Base-by-base conservation (phyloP, 495 filamentous ascomycete genomes). In the Clohesyomyces aquaticus region DNA sequence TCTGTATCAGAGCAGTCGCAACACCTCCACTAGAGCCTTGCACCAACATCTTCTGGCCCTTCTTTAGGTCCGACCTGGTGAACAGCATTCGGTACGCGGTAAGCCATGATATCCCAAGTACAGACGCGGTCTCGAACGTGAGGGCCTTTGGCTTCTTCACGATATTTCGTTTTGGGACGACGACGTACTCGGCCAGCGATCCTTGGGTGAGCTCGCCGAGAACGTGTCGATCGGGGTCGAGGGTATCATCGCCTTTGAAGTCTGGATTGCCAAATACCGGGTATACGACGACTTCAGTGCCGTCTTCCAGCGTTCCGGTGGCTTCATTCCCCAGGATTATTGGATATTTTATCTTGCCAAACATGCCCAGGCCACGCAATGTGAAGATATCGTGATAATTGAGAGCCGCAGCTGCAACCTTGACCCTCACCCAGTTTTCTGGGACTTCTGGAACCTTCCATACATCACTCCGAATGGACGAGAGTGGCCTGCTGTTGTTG, bases 21-120 rank as follows among this genome's bases (percentile, higher is more conserved):
- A 73, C 63, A 21, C 72, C 72, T 3, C 72, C 72, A 11, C 61
- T 68, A 43, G 67, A 56, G 2, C 72, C 70, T 56, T 73, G 73
- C 10, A 73, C 67, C 1, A 74, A 48, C 70, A 72, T 74, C 14
- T 28, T 62, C 55, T 74, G 73, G 9, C 72, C 65, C 11, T 59
- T 60, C 50, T 59, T 59, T 25, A 75, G 51, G 2, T 67, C 65
- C 18, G 72, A 69, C 19, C 65, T 55, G 3, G 27, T 69, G 47
- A 75, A 72, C 4, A 71, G 52, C 71, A 75, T 75, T 14, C 71
- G 58, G 29, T 69, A 75, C 28, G 66, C 69, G 6, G 72, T 75
- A n/a, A 75, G 57, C 69, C 70, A 75, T n/a, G 67, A 65, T 10
- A 72, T 61, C 4, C 73, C 71, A 19, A 75, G 56, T 8, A 68